These are phyloP conservation scores for Selenicereus undatus DNA, from an alignment of 148 eudicot species.

Conservation along the genomic window DNA sequence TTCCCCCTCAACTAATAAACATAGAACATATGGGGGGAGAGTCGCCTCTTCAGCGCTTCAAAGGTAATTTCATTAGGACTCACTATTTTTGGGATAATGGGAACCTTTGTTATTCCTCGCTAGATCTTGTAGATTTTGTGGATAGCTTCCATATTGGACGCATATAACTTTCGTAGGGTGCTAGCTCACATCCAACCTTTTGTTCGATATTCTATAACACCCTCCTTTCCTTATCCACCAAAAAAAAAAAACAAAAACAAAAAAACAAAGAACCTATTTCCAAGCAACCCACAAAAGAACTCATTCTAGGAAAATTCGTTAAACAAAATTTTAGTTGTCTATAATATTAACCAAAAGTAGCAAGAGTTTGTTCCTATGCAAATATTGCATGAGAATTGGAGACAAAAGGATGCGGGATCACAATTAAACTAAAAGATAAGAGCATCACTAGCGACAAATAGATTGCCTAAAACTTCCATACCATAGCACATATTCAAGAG, in stretches of 20 bases:
- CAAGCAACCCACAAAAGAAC: neutral
- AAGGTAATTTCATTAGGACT: no score
- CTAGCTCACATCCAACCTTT: no score
- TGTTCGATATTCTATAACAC: no score
- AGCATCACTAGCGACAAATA: neutral
- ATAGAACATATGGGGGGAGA: neutral
- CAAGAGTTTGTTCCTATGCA: neutral
- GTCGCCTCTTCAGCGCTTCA: no score
- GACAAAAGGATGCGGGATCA: neutral
- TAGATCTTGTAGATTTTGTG: no score
- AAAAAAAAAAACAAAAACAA: neutral
- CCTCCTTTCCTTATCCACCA: no score
- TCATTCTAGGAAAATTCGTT: neutral
- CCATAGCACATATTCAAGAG: constrained; percentile 26
- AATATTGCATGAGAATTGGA: neutral
- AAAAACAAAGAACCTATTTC: neutral
- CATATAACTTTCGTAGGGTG: no score
- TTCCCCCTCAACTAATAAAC: neutral
- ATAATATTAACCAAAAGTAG: neutral
- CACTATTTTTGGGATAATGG: no score
- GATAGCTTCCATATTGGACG: no score
- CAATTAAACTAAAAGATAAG: neutral
- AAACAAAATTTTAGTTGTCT: neutral
- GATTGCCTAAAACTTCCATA: neutral
- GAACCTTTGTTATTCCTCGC: no score